A percentile compares a stretch with the other conserved stretches of the same genome.
Conservation (phyloP, 2,329 filamentous ascomycete species). For the Macrophomina tecta region DNA sequence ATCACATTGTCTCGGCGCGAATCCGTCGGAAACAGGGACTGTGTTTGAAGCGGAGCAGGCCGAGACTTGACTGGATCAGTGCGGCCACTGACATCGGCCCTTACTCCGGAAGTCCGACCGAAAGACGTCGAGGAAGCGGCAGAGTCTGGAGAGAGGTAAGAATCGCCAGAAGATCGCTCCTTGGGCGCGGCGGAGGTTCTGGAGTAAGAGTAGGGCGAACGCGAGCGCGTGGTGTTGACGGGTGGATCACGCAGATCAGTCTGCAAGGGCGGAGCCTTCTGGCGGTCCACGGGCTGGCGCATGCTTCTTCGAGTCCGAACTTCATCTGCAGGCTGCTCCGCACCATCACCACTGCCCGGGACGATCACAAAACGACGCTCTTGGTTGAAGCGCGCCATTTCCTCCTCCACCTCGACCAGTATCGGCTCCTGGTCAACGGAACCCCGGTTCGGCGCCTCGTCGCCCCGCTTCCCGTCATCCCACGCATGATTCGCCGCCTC, state of each 20-base stretch:
- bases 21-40: slow-evolving; percentile 6
- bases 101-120: not conserved
- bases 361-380: slow-evolving; percentile 72
- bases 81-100: not conserved
- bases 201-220: slow-evolving; percentile 54
- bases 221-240: slow-evolving; percentile 48
- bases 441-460: slow-evolving; percentile 66
- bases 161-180: slow-evolving; percentile 47
- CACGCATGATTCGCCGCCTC: slow-evolving; percentile 56
- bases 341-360: slow-evolving; percentile 37
- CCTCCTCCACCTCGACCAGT: slow-evolving; percentile 64
- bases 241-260: slow-evolving; percentile 47
- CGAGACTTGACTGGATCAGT: slow-evolving; percentile 7
- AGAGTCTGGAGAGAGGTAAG: slow-evolving; percentile 40
- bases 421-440: slow-evolving; percentile 72
- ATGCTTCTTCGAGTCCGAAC: slow-evolving; percentile 9
- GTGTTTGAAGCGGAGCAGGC: slow-evolving; percentile 4
- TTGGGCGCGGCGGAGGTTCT: slow-evolving; percentile 35
- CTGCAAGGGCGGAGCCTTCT: slow-evolving; percentile 41
- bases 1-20: slow-evolving; percentile 25
- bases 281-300: slow-evolving; percentile 14
- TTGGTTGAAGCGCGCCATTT: slow-evolving; percentile 50
- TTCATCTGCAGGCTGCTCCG: slow-evolving; percentile 17
- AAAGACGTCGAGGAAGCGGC: slow-evolving; percentile 1
- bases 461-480: slow-evolving; percentile 46